Percentiles rank a stretch among this genome's conserved stretches.
phyloP scores from a whole-genome alignment of 768 basidiomycete genomes.

The Termitomyces sp. region DNA sequence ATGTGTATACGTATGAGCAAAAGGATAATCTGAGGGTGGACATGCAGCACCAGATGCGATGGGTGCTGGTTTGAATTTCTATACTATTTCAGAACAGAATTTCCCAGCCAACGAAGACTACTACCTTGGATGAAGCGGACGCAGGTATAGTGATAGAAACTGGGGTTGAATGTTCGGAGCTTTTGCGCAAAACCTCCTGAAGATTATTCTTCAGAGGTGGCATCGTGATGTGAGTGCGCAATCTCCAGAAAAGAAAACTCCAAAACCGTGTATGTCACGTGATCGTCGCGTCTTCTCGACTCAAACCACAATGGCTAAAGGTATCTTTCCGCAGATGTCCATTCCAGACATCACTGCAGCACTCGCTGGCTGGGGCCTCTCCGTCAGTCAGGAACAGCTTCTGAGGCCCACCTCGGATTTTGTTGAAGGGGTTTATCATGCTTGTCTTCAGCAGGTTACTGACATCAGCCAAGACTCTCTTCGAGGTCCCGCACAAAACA shows the following conservation, averaged over 20 bases:
- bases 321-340: conserved; percentile 61
- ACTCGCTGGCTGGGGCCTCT: conserved; percentile 63
- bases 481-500: conserved; percentile 50
- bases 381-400: conserved; percentile 64
- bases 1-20: neutral
- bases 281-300: neutral
- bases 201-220: conserved; percentile 31
- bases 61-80: conserved; percentile 17
- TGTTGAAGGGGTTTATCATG: conserved; percentile 61
- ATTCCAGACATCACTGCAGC: conserved; percentile 58
- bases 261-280: conserved; percentile 3
- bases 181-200: conserved; percentile 29
- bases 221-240: conserved; percentile 6
- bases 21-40: neutral
- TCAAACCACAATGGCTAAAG: conserved; percentile 34
- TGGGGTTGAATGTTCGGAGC: conserved; percentile 3
- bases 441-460: conserved; percentile 69
- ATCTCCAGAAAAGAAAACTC: neutral
- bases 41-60: conserved; percentile 10
- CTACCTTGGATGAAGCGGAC: conserved; percentile 16
- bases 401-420: conserved; percentile 63
- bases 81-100: neutral
- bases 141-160: conserved; percentile 3
- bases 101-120: neutral
- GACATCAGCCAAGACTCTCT: conserved; percentile 54